These are phyloP conservation scores for Podospora pseudoanserina DNA, from an alignment of 495 filamentous ascomycete species.

Conservation along the genomic window DNA sequence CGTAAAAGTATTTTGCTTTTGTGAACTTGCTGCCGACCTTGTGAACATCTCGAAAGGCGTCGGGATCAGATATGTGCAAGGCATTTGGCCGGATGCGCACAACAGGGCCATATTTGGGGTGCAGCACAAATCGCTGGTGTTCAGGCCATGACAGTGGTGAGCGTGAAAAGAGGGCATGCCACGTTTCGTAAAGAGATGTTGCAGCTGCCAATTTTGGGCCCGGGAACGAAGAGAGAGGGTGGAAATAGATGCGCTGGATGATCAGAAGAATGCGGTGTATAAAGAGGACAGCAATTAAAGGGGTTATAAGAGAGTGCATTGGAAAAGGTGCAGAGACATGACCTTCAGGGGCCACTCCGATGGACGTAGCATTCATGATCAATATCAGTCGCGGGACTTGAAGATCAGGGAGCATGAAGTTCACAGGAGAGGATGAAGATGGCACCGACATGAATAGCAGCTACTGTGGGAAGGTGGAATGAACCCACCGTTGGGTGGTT, in stretches of 20 bases:
- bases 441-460: too few species aligned
- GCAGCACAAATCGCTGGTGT: not conserved
- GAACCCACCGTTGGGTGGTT: too few species aligned
- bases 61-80: not conserved
- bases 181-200: constrained; percentile 49
- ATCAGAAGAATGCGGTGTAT: constrained; percentile 5
- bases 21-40: constrained; percentile 2
- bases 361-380: not conserved
- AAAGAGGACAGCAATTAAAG: not conserved
- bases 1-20: constrained; percentile 8
- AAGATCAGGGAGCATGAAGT: not conserved
- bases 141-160: not conserved
- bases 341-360: not conserved
- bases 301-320: not conserved
- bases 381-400: not conserved
- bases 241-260: constrained; percentile 45
- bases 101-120: constrained; percentile 1
- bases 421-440: not conserved
- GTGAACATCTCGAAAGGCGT: constrained; percentile 1
- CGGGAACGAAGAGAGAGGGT: constrained; percentile 46
- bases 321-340: not conserved
- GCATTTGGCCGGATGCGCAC: constrained; percentile 3
- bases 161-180: constrained; percentile 37
- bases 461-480: too few species aligned
- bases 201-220: constrained; percentile 50